Base-by-base conservation (phyloP, 73 alveolate species). In the Uronychia binucleata region DNA sequence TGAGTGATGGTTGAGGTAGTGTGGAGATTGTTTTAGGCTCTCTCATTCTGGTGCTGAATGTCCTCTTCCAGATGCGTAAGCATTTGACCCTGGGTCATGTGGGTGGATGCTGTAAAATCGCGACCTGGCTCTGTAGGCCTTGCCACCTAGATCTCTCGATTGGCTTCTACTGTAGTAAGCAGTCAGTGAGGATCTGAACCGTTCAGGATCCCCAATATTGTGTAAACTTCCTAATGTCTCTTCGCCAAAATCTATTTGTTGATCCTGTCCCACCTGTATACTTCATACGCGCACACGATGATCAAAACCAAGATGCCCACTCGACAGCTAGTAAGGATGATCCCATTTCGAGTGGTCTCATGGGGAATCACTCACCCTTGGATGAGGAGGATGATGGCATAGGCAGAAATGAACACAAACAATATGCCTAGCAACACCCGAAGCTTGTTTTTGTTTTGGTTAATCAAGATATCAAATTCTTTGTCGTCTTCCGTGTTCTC, bases 1-100 rank as follows among this genome's bases (percentile, higher is more conserved):
- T 46, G 67, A 46, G 67, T 46, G 67, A 46, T 46, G 67, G 67
- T 46, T 46, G 67, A 46, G 67, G 67, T 46, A 46, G 67, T 46
- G 67, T 46, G 67, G 67, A 46, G 67, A 11, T 46, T 19, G n/a
- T 46, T 46, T 46, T 46, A 46, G 67, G 67, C 34, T 78, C 26
- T 78, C 85, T 78, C 33, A 33, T 25, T 29, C 79, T 79, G 19
- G 1, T 81, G 13, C 30, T 28, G 29, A 46, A 19, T 11, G 67
- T 46, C 19, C 19, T 46, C 67, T 46, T 46, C 67, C 5, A 46
- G 67, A 46, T 46, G 5, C 5, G 67, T 46, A 5, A 46, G n/a
- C 67, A 46, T 46, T 46, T 46, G 67, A 46, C n/a, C 67, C 5
- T 46, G 67, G 19, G 67, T 46, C 67, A 46, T 46, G 19, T 46